These are phyloP conservation scores for Coprinellus micaceus DNA, from an alignment of 768 basidiomycete genomes.

Conservation along the genomic window DNA sequence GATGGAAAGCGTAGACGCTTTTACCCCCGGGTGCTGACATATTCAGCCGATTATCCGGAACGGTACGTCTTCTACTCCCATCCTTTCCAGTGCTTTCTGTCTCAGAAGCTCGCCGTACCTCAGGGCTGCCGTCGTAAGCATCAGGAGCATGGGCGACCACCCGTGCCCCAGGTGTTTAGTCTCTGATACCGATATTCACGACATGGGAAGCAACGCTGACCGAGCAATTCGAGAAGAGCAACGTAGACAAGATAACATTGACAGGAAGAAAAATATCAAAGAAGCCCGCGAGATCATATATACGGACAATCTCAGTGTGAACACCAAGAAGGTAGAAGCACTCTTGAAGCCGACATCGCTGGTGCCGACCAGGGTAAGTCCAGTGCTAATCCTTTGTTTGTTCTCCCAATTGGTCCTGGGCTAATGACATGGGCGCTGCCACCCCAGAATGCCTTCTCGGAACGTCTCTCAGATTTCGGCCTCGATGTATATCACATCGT, in stretches of 20 bases:
- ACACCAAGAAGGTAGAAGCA: not conserved
- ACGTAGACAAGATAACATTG: not conserved
- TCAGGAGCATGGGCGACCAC: constrained; percentile 13
- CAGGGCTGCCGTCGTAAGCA: constrained; percentile 22
- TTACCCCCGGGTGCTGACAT: constrained; percentile 7
- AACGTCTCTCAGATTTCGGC: constrained; percentile 8
- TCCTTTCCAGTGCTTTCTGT: too few species aligned
- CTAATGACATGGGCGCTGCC: too few species aligned
- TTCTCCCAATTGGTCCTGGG: too few species aligned
- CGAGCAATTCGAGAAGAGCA: too few species aligned
- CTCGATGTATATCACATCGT: constrained; percentile 29
- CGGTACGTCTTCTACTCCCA: too few species aligned
- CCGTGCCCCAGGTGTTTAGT: constrained; percentile 18
- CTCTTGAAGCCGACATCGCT: not conserved
- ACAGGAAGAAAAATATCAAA: not conserved
- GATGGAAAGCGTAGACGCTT: not conserved
- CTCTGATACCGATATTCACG: constrained; percentile 21
- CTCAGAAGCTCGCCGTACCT: too few species aligned
- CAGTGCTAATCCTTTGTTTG: not conserved
- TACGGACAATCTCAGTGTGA: not conserved
- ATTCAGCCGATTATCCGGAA: constrained; percentile 7
- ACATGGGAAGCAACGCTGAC: too few species aligned
- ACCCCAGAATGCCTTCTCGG: constrained; percentile 31
- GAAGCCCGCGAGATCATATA: not conserved
- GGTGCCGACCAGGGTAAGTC: not conserved